phyloP scores from a whole-genome alignment of 2,329 filamentous ascomycete species.

The Penicillium expansum region DNA sequence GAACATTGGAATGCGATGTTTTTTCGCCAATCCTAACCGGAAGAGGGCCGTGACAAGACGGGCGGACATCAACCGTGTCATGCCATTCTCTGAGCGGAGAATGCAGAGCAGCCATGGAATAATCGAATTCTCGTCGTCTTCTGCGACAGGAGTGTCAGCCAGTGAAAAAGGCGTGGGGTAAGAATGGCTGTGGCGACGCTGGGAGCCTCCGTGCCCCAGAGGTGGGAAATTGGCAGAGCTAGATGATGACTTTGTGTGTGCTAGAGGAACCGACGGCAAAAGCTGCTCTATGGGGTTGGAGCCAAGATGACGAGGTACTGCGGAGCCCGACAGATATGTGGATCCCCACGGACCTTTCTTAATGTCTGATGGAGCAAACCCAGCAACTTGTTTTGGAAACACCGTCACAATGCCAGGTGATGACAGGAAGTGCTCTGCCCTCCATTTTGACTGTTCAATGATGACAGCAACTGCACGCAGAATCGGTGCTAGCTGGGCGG shows the following conservation, averaged over 20 bases:
- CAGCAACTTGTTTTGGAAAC: conserved; percentile 57
- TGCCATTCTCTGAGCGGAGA: conserved; percentile 56
- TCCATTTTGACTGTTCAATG: conserved; percentile 73
- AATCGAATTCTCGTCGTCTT: conserved; percentile 67
- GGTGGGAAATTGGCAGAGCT: conserved; percentile 53
- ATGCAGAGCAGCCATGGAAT: conserved; percentile 71
- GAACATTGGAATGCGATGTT: conserved; percentile 62
- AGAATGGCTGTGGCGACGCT: conserved; percentile 38
- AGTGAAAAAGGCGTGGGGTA: conserved; percentile 36
- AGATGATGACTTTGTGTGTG: conserved; percentile 31
- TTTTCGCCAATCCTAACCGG: conserved; percentile 64
- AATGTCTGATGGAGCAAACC: conserved; percentile 52
- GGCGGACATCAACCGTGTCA: conserved; percentile 65
- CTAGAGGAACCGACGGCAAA: conserved; percentile 52
- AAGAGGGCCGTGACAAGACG: conserved; percentile 68
- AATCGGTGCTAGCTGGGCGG: conserved; percentile 63
- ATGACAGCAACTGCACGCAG: conserved; percentile 75
- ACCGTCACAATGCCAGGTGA: conserved; percentile 68
- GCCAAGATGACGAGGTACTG: conserved; percentile 45
- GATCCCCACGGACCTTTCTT: conserved; percentile 52
- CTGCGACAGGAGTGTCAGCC: conserved; percentile 43
- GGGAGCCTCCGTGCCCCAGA: conserved; percentile 44
- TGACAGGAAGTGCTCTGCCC: conserved; percentile 68
- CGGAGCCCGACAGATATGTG: conserved; percentile 54
- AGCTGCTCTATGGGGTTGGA: conserved; percentile 64